Evolutionary conservation across 2,329 filamentous ascomycete species (phyloP), one percentile per base, ranked within the genome.

Genomic region (Hymenoscyphus fructigenus): DNA sequence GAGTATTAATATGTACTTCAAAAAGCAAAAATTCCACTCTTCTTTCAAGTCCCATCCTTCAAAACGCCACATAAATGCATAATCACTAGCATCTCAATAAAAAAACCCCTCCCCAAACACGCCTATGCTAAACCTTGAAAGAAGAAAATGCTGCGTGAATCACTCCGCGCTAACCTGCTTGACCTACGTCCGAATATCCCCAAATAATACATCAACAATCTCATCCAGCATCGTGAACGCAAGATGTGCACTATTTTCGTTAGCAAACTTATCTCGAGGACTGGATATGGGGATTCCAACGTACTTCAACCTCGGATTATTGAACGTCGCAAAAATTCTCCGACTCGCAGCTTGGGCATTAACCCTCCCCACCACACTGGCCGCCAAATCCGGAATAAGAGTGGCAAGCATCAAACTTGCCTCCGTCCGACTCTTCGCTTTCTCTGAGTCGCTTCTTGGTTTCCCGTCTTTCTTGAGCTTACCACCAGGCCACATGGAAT

Each of bases 331-430:
- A 80, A 96, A 92, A 58, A 98, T 86, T 73, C 93, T 90, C 71
- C 94, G 85, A 68, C 93, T 93, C 26, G 95, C 95, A 63, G 90
- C 90, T 76, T 96, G 91, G 17, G 96, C 95, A 79, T 99, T 99
- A 55, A 89, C 86, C 73, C 93, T 86, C 4, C 95, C 95, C 17
- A 99, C 96, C 6, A 99, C 96, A 78, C 91, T 97, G 7, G 90
- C 93, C 9, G 92, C 94, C 64, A 99, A 76, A 76, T 99, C 95
- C 2, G 95, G 95, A 23, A 99, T 83, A 59, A 99, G 84, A 10
- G 93, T 96, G 10, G 91, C 92, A 59, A 99, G 83, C 82, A 98
- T 91, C 28, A 97, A 80, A 66, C 91, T 92, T 6, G 96, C 95
- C 77, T 98, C 95, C 9, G 89, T 91, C 66, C 91, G 84, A 67